A percentile compares a stretch with the other conserved stretches of the same genome.
Evolutionary conservation across 352 stramenopile species (phyloP).

Genomic region (Pythium dissimile): DNA sequence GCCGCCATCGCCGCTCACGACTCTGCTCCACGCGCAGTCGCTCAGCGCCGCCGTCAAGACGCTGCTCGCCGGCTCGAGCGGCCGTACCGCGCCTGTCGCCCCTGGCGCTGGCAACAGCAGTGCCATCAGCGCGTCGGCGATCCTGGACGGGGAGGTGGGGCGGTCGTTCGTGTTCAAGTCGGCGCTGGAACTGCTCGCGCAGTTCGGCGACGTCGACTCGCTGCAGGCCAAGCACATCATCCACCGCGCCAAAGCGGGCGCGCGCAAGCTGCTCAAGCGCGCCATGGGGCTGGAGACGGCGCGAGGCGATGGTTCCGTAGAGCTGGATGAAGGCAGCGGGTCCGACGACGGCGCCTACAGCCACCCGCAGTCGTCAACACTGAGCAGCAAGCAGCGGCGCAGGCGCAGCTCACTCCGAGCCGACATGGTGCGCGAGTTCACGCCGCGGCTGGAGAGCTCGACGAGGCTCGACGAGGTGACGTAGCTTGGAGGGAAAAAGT

Average conservation of each 20-base stretch:
- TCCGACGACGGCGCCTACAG: constrained; percentile 1
- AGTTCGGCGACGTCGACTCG: constrained; percentile 36
- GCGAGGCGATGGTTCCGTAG: neutral
- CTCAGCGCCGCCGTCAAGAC: constrained; percentile 3
- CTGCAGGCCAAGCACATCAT: constrained; percentile 53
- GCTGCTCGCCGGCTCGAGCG: neutral
- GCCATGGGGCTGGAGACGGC: constrained; percentile 18
- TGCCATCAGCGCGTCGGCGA: neutral
- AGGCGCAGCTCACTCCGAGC: neutral
- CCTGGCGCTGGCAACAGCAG: too few species aligned
- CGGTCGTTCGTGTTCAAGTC: constrained; percentile 49
- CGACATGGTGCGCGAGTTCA: neutral
- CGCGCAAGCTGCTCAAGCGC: constrained; percentile 31
- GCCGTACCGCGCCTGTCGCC: neutral
- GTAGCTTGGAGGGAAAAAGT: too few species aligned
- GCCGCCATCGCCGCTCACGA: constrained; percentile 11
- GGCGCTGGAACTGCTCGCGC: constrained; percentile 47
- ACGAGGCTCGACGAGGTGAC: too few species aligned
- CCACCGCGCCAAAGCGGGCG: constrained; percentile 28
- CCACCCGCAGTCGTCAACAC: neutral
- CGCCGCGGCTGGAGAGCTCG: too few species aligned
- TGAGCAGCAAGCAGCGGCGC: neutral
- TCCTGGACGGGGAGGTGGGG: constrained; percentile 38
- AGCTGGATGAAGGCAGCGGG: neutral
- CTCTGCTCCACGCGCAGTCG: constrained; percentile 21